These are phyloP conservation scores for Penicillium roqueforti DNA, from an alignment of 495 filamentous ascomycete genomes.

Conservation along the genomic window DNA sequence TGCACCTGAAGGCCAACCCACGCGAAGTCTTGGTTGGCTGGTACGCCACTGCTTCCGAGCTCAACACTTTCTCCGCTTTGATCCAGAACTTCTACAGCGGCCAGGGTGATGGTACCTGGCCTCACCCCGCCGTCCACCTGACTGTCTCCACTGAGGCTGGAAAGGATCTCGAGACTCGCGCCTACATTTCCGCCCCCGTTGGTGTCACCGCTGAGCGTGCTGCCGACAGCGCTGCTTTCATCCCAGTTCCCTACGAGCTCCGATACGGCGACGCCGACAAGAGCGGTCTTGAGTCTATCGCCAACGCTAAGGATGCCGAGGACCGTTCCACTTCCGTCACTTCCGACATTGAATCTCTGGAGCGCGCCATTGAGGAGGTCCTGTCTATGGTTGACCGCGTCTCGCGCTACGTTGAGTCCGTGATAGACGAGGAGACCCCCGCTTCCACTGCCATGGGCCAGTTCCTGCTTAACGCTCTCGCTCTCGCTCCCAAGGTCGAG, in stretches of 20 bases:
- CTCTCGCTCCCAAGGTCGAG: conserved; percentile 90
- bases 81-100: conserved; percentile 99
- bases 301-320: conserved; percentile 74
- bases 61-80: conserved; percentile 95
- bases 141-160: conserved; percentile 87
- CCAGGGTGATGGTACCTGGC: conserved; percentile 93
- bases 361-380: conserved; percentile 78
- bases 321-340: conserved; percentile 64
- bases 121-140: conserved; percentile 91
- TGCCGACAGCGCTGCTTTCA: conserved; percentile 91
- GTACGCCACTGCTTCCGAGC: conserved; percentile 93
- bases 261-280: conserved; percentile 89
- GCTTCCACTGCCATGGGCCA: conserved; percentile 86
- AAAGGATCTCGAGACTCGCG: conserved; percentile 74
- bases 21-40: conserved; percentile 92
- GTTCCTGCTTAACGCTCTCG: conserved; percentile 86
- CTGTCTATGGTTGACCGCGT: conserved; percentile 85
- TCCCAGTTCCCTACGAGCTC: conserved; percentile 90
- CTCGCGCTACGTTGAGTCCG: conserved; percentile 79
- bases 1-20: conserved; percentile 91
- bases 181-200: conserved; percentile 92
- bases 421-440: conserved; percentile 64
- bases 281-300: conserved; percentile 81
- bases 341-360: conserved; percentile 83
- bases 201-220: conserved; percentile 93